These are phyloP conservation scores for Fusarium mangiferae DNA, from an alignment of 2,329 filamentous ascomycete species.

Conservation along the genomic window DNA sequence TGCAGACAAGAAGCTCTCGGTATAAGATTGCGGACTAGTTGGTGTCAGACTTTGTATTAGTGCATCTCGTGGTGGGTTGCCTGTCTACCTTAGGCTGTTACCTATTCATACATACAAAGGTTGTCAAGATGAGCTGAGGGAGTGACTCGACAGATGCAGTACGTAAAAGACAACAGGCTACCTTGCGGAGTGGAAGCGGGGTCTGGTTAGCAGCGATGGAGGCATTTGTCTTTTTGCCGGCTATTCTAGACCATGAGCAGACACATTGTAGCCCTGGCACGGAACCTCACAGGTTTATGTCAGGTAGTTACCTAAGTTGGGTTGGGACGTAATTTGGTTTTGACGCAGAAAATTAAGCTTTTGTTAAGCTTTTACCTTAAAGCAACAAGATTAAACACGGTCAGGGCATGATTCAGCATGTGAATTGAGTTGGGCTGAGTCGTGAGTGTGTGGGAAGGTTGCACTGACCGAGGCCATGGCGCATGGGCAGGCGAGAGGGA, in stretches of 20 bases:
- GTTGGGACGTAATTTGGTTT: neutral
- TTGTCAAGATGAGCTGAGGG: constrained; percentile 10
- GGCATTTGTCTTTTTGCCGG: neutral
- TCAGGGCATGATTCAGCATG: constrained; percentile 1
- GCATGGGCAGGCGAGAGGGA: neutral
- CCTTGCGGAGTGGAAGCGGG: constrained; percentile 9
- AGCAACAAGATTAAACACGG: neutral
- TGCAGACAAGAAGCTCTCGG: neutral
- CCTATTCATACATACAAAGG: neutral
- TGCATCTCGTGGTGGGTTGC: neutral
- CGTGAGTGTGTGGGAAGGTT: neutral
- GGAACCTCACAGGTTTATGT: neutral
- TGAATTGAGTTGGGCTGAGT: constrained; percentile 3
- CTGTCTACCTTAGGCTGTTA: neutral
- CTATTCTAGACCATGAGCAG: neutral
- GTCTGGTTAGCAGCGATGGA: neutral
- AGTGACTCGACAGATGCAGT: neutral
- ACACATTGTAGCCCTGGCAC: neutral
- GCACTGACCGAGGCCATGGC: neutral
- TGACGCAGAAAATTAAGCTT: constrained; percentile 13
- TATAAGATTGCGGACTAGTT: neutral
- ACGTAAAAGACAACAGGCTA: constrained; percentile 18
- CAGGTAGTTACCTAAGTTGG: neutral
- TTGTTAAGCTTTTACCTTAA: constrained; percentile 8
- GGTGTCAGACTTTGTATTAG: neutral